phyloP scores from a whole-genome alignment of 2,329 filamentous ascomycete genomes.

The Fusarium sp. region DNA sequence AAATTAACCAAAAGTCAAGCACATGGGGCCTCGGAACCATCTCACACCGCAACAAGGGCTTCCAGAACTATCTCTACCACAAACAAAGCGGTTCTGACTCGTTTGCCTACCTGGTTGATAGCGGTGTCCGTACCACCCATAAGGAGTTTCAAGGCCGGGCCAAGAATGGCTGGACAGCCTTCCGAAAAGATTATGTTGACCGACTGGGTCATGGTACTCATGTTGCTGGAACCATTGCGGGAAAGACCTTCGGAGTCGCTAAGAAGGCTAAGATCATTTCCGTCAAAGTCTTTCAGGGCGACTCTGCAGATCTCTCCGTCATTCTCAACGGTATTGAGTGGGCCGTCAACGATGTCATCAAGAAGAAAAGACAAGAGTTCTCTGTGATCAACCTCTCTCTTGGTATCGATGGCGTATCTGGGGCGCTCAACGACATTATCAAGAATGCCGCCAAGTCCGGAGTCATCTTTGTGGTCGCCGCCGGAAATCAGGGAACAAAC shows the following conservation, averaged over 20 bases:
- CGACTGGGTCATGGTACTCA: conserved; percentile 57
- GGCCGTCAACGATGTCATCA: conserved; percentile 57
- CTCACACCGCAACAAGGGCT: conserved; percentile 45
- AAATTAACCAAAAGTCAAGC: conserved; percentile 44
- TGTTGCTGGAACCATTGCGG: conserved; percentile 50
- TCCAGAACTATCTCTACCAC: conserved; percentile 60
- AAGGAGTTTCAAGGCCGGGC: conserved; percentile 64
- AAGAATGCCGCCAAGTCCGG: conserved; percentile 56
- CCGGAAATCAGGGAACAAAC: conserved; percentile 59
- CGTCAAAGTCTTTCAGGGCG: conserved; percentile 57
- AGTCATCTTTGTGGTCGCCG: conserved; percentile 64
- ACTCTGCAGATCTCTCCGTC: conserved; percentile 43
- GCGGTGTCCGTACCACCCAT: conserved; percentile 67
- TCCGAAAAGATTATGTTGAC: conserved; percentile 41
- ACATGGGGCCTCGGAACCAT: conserved; percentile 49
- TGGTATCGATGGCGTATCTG: conserved; percentile 55
- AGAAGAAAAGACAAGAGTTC: conserved; percentile 51
- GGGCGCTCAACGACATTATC: conserved; percentile 61
- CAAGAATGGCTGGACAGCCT: conserved; percentile 43
- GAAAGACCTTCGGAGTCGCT: conserved; percentile 53
- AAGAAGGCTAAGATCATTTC: conserved; percentile 57
- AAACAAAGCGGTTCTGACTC: conserved; percentile 56
- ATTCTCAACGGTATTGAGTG: conserved; percentile 52
- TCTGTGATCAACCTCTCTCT: conserved; percentile 67
- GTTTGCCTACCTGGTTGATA: conserved; percentile 72